Evolutionary conservation across 2,329 filamentous ascomycete genomes (phyloP), one percentile per base, ranked within the genome.

Genomic region (Drechslerella coelobrocha): DNA sequence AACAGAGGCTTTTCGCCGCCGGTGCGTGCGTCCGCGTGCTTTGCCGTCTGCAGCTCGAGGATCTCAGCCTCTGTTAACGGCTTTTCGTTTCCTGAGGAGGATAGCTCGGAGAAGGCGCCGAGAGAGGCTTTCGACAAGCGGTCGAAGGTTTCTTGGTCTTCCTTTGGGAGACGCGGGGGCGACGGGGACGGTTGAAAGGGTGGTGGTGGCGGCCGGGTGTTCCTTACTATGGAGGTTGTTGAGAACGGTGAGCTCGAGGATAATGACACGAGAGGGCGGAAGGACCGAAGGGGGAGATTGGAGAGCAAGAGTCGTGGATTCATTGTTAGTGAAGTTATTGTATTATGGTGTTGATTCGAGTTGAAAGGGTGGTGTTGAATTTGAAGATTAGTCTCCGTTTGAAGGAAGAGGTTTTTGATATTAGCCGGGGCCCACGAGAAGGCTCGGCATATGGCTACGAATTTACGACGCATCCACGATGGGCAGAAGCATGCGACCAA

Each of bases 71-170:
- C 52, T 29, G 73, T 71, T 56, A 29, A 47, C 23, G 8, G 23
- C 19, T 71, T 55, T 1, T 72, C 56, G 34, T 52, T 17, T 76
- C 68, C 0, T 77, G 68, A 4, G 24, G 84, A 76, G 81, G 89
- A 76, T 85, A 55, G 51, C 6, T 41, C 94, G 81, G 82, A 94
- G 80, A 85, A 97, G 73, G 81, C 94, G 73, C 84, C 91, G 73
- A 86, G 95, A 74, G 82, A 96, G 78, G 84, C 83, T 75, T 86
- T 86, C 78, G 97, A 92, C 2, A 97, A 88, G 43, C 87, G 84
- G 80, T 97, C 92, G 78, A 94, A 96, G 74, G 95, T 86, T 78
- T 92, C 90, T 82, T 97, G 92, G 75, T 96, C 88, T 79, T 90
- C 87, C 76, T 91, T 87, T 5, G 93, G 91, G 9, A 97, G 90